These are phyloP conservation scores for Aspergillus costaricaensis DNA, from an alignment of 2,329 filamentous ascomycete species.

Conservation along the genomic window DNA sequence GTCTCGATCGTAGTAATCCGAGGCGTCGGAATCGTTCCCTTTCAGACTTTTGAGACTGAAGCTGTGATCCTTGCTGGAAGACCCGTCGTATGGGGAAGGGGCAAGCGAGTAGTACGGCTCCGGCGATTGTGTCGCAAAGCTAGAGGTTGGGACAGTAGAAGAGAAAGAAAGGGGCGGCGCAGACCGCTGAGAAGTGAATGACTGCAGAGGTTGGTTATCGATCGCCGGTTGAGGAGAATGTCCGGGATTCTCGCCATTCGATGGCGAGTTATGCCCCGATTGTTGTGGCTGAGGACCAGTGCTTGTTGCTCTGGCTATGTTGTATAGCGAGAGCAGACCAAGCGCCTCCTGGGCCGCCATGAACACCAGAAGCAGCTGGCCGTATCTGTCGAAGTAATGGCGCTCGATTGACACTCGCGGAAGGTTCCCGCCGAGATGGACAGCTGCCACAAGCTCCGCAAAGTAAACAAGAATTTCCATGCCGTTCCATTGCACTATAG, in stretches of 20 bases:
- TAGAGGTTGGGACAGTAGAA: conserved; percentile 28
- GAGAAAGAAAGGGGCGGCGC: conserved; percentile 35
- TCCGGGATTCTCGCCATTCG: not conserved
- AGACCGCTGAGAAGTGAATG: conserved; percentile 26
- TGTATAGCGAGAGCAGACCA: conserved; percentile 31
- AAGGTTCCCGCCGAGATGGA: conserved; percentile 40
- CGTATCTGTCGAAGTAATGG: conserved; percentile 42
- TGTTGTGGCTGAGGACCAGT: conserved; percentile 13
- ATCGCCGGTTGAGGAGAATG: conserved; percentile 15
- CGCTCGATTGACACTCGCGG: conserved; percentile 32
- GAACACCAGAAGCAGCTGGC: conserved; percentile 41
- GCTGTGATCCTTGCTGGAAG: conserved; percentile 29
- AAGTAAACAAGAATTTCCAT: conserved; percentile 43
- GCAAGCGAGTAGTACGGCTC: conserved; percentile 26
- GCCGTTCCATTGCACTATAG: conserved; percentile 40
- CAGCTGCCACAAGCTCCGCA: conserved; percentile 40
- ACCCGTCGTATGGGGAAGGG: conserved; percentile 23
- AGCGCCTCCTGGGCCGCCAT: conserved; percentile 44
- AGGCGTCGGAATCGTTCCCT: conserved; percentile 33
- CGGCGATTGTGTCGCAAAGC: conserved; percentile 30
- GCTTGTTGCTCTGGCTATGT: conserved; percentile 3
- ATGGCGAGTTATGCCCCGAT: conserved; percentile 7
- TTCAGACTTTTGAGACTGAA: conserved; percentile 36
- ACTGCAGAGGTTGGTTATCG: conserved; percentile 19
- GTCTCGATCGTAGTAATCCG: conserved; percentile 35